Evolutionary conservation across 2,329 filamentous ascomycete genomes (phyloP), one percentile per base, ranked within the genome.

Genomic region (Cytospora chrysosperma): DNA sequence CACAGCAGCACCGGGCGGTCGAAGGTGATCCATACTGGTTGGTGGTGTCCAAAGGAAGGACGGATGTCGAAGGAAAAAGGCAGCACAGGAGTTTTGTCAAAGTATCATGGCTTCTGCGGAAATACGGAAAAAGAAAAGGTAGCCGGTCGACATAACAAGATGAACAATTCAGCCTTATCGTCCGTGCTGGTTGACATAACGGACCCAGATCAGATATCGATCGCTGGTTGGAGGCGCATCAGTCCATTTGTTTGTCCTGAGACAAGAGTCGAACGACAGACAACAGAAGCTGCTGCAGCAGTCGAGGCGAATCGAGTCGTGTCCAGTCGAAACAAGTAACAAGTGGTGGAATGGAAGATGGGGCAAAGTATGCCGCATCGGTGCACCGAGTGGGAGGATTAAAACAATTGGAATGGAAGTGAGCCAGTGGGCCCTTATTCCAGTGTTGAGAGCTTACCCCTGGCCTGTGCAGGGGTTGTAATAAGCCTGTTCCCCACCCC

Each of bases 261-360:
- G 57, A 66, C 64, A 64, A 50, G 54, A 59, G 56, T 64, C 64
- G 64, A 61, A 66, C 51, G 61, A 65, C 58, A 24, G 27, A 34
- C 43, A 59, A 56, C 24, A 47, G 52, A 59, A 30, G 34, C 56
- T 49, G 56, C 54, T 28, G 27, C 21, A 37, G 34, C 26, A 60
- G 58, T 51, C 47, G 28, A 30, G 59, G 32, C 12, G 32, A 34
- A 15, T 34, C 32, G 12, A 34, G 34, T 52, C 58, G 47, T 47
- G 58, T 40, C 58, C 37, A 60, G 27, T 53, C 49, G 37, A 26
- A 37, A 49, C 19, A 61, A 51, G 32, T 55, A 37, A 49, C 19
- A 61, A 51, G 32, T 55, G 21, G 49, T 28, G 26, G 27, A 40
- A 24, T 55, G 49, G 43, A 43, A 34, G 21, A 26, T 40, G 53